Evolutionary conservation across 768 basidiomycete species (phyloP).

Genomic region (Mycena vitilis): DNA sequence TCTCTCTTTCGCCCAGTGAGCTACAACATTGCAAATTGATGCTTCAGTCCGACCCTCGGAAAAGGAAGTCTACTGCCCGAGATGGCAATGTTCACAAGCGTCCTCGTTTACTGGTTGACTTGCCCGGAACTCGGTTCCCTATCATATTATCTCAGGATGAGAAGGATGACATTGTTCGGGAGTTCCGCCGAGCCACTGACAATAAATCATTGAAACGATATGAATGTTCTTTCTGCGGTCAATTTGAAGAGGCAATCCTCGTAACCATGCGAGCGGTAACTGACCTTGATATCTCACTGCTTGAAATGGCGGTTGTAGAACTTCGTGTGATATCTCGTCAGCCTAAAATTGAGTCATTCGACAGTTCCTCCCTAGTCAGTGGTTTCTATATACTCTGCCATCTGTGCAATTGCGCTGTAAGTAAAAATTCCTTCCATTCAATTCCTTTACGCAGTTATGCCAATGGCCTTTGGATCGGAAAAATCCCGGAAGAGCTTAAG

Average conservation of each 20-base stretch:
- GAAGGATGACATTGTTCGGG: constrained; percentile 22
- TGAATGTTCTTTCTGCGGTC: constrained; percentile 32
- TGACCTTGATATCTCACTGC: constrained; percentile 28
- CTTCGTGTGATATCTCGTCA: constrained; percentile 21
- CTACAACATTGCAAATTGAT: background rate
- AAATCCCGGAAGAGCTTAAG: constrained; percentile 23
- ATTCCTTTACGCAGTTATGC: constrained; percentile 39
- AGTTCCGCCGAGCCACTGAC: constrained; percentile 6
- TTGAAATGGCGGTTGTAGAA: constrained; percentile 16
- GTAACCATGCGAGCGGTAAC: constrained; percentile 1
- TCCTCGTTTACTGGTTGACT: too few relatives aligned
- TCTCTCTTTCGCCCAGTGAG: background rate
- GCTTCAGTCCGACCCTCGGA: too few relatives aligned
- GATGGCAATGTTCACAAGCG: too few relatives aligned
- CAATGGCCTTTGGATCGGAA: constrained; percentile 39
- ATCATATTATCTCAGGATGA: constrained; percentile 15
- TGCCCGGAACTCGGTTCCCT: background rate
- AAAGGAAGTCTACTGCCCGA: too few relatives aligned
- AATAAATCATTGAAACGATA: constrained; percentile 9
- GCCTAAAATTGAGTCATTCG: constrained; percentile 19
- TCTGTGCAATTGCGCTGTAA: constrained; percentile 27
- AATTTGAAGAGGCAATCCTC: background rate
- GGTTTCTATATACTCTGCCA: constrained; percentile 18
- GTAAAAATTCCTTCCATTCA: constrained; percentile 11
- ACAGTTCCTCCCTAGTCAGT: constrained; percentile 7